Base-by-base conservation (phyloP, 345 rosid genomes). In the Euphorbia tirucalli region DNA sequence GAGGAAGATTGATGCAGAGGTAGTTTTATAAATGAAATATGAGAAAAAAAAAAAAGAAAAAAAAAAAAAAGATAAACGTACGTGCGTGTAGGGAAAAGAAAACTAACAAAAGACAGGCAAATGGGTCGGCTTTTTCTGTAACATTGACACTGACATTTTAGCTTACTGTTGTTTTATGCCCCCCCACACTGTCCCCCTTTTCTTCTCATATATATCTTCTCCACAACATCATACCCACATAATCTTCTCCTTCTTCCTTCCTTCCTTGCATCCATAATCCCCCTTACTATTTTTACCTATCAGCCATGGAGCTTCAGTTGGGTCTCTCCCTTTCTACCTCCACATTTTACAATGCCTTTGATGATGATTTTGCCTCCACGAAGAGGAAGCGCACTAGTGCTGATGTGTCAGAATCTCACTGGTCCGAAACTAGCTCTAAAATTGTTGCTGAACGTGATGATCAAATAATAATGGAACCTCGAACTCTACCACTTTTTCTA, bases 221-320 rank as follows among this genome's bases (percentile, higher is more conserved):
- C 4, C 7, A 28, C 21, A 46, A 71, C 7, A 49, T 21, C 55
- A 15, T 11, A n/a, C 58, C 14, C 22, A 41, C 44, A 41, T 2
- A 41, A 41, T 22, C 1, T 32, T 31, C 60, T 19, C 19, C 3
- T 39, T 10, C 49, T 62, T 25, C n/a, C 19, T 27, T 21, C 32
- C 5, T 52, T 61, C 31, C 24, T 37, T 41, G 18, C n/a, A 27
- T 65, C 19, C 61, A 2, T 14, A 6, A 11, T 15, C n/a, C n/a
- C n/a, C n/a, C n/a, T n/a, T n/a, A n/a, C n/a, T n/a, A n/a, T n/a
- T n/a, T n/a, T n/a, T n/a, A n/a, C n/a, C n/a, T n/a, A n/a, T n/a
- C n/a, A n/a, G 27, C 43, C 18, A 83, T 83, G 87, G 87, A 85
- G 69, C 89, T 85, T 57, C 81, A 77, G 35, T 70, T 85, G 11